Conservation (phyloP, 75 land plant genomes). For the Pinus taeda region DNA sequence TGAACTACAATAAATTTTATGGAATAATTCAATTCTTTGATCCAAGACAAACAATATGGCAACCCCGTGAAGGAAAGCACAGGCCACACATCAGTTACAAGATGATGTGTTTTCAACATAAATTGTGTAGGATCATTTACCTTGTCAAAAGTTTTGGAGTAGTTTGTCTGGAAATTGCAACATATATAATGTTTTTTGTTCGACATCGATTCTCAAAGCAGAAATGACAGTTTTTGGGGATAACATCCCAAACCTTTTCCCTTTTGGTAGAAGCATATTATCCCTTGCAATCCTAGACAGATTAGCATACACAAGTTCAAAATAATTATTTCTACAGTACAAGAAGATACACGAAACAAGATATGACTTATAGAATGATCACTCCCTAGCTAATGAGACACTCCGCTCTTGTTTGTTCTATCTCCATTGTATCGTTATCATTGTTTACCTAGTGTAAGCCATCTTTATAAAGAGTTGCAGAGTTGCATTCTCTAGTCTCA, state of each 20-base stretch:
- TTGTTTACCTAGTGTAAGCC: constrained; percentile 20
- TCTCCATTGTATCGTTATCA: constrained; percentile 4
- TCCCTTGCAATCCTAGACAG: constrained; percentile 37
- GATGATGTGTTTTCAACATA: constrained; percentile 23
- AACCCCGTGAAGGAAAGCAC: background rate
- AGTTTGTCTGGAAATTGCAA: constrained; percentile 36
- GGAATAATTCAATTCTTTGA: background rate
- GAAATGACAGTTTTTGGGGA: constrained; percentile 36
- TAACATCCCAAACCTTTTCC: constrained; percentile 51
- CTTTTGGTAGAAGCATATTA: constrained; percentile 46
- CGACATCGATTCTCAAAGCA: constrained; percentile 27
- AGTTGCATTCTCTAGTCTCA: constrained; percentile 16
- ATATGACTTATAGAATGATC: background rate
- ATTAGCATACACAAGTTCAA: constrained; percentile 41
- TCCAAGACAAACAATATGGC: background rate
- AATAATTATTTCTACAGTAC: no score
- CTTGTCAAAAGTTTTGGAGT: constrained; percentile 37
- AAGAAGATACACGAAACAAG: constrained; percentile 2
- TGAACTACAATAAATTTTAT: background rate
- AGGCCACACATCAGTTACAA: constrained; percentile 50
- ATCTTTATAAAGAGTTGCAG: constrained; percentile 24
- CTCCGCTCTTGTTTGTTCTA: background rate
- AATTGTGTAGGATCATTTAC: constrained; percentile 30
- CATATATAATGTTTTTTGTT: constrained; percentile 31
- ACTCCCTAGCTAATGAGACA: background rate